Evolutionary conservation across 495 filamentous ascomycete species (phyloP).

Genomic region (Xylaria intraflava): DNA sequence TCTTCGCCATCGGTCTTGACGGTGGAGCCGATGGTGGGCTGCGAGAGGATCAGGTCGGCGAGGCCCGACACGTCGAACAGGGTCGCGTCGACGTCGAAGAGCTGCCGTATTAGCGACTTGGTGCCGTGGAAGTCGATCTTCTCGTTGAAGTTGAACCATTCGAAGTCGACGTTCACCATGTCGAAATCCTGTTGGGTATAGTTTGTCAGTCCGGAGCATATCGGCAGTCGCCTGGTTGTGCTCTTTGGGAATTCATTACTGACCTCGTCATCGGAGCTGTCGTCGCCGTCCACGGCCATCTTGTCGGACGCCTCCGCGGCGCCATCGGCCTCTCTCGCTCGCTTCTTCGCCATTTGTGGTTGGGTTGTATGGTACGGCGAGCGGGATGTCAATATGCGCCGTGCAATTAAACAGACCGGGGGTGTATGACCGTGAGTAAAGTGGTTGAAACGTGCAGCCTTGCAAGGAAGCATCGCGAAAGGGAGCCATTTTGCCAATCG

Average conservation of each 20-base stretch:
- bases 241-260: conserved; percentile 25
- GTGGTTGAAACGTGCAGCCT: too few relatives aligned
- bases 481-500: too few relatives aligned
- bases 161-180: conserved; percentile 93
- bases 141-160: conserved; percentile 93
- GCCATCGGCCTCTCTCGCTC: conserved; percentile 40
- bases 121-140: conserved; percentile 91
- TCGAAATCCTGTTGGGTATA: conserved; percentile 61
- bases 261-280: conserved; percentile 41
- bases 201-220: background rate
- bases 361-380: too few relatives aligned
- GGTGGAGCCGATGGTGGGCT: conserved; percentile 83
- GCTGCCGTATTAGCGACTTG: conserved; percentile 82
- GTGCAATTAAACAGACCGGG: too few relatives aligned
- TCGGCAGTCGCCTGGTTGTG: background rate
- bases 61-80: conserved; percentile 83
- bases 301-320: conserved; percentile 35
- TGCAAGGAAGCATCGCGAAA: too few relatives aligned
- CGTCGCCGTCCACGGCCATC: conserved; percentile 44
- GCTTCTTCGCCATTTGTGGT: conserved; percentile 41
- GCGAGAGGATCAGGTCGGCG: conserved; percentile 79
- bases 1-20: conserved; percentile 94
- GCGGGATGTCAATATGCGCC: too few relatives aligned
- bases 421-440: too few relatives aligned
- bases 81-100: conserved; percentile 83